These are phyloP conservation scores for Holtermanniella nyarrowii DNA, from an alignment of 768 basidiomycete species.

Conservation along the genomic window DNA sequence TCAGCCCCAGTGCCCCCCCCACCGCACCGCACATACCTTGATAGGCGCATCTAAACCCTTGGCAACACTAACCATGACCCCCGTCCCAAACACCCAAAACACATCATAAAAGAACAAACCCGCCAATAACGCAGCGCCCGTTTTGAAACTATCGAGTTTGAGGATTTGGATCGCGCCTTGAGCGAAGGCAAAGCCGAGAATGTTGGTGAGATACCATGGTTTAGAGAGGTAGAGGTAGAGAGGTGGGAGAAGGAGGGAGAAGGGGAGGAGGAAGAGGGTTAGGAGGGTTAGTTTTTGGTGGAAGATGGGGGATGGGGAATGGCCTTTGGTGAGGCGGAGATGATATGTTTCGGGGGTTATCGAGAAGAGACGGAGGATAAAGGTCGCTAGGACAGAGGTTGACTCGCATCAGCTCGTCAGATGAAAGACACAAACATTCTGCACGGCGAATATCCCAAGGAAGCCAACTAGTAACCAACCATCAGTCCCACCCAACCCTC, in stretches of 20 bases:
- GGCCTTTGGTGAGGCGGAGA: constrained; percentile 26
- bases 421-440: constrained; percentile 40
- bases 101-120: constrained; percentile 89
- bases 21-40: constrained; percentile 66
- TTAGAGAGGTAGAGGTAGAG: constrained; percentile 57
- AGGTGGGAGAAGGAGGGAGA: constrained; percentile 50
- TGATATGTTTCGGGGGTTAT: constrained; percentile 23
- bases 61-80: constrained; percentile 77
- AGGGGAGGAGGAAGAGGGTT: constrained; percentile 30
- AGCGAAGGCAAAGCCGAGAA: constrained; percentile 64
- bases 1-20: constrained; percentile 55
- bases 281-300: constrained; percentile 45
- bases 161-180: constrained; percentile 69
- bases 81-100: constrained; percentile 54
- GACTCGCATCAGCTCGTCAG: constrained; percentile 31
- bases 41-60: constrained; percentile 83
- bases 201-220: constrained; percentile 65
- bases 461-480: constrained; percentile 2
- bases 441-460: constrained; percentile 27
- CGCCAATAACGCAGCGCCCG: constrained; percentile 67
- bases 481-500: too few species aligned
- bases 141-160: constrained; percentile 78
- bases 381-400: constrained; percentile 4
- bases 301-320: constrained; percentile 30
- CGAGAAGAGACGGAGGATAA: constrained; percentile 5